Base-by-base conservation (phyloP, 2,329 filamentous ascomycete genomes). In the Cryphonectria nitschkei region DNA sequence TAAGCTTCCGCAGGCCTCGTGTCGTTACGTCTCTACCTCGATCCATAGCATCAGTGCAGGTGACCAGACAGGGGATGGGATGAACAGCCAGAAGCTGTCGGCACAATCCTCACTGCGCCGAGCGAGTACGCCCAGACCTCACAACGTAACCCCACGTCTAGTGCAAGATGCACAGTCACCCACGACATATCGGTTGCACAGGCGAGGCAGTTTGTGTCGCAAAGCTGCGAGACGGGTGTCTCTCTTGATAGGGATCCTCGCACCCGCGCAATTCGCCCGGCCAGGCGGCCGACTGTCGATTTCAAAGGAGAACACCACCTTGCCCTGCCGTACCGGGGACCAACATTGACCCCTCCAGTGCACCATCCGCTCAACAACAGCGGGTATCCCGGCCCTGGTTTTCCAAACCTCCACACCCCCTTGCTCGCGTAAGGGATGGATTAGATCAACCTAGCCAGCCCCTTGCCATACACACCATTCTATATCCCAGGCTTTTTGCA, bases 381-480 rank as follows among this genome's bases (percentile, higher is more conserved):
- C 64, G 46, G 46, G 50, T 54, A 56, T 56, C 64, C 64, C 34
- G 37, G 64, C 50, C 37, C 46, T 8, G 41, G 52, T 52, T 26
- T 26, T 54, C 65, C 67, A 67, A 37, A 65, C 64, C 19, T 39
- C 62, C n/a, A 37, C 37, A 13, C 16, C 68, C 68, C 68, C 70
- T 72, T 64, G 61, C 41, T 61, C 29, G 43, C n/a, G 64, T 62
- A 68, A 64, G 43, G 64, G 64, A 67, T 70, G 69, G 41, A 43
- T 32, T 32, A 58, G 63, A 65, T 34, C 26, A 46, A 50, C 41
- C 63, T 34, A 32, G 37, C 41, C 14, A 32, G 37, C 41, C 37
- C 64, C 64, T 56, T 56, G 64, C 64, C 34, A 37, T 65, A 32
- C 43, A 65, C 41, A 54, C 64, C 46, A 54, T 19, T 32, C 22